phyloP scores from a whole-genome alignment of 192 early-diverging fungal genomes.

The Obelidium mucronatum region DNA sequence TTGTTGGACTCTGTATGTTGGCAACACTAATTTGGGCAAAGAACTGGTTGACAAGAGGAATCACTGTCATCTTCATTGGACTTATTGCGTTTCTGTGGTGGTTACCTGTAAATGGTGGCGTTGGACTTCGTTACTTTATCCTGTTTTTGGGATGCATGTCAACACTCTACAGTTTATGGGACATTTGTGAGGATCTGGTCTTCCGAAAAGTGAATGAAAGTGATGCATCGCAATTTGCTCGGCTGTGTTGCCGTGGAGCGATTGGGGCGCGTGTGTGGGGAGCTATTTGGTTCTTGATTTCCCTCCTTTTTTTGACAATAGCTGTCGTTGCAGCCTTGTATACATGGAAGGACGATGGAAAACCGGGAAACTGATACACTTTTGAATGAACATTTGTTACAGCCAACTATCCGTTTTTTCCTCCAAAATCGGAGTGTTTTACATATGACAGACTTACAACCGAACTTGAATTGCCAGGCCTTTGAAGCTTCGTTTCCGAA shows the following conservation, averaged over 20 bases:
- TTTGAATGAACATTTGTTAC: too few relatives aligned
- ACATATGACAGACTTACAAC: too few relatives aligned
- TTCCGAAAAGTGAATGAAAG: constrained; percentile 91
- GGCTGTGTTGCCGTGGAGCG: constrained; percentile 67
- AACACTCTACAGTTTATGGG: constrained; percentile 91
- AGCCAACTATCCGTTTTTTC: too few relatives aligned
- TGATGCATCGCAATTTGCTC: constrained; percentile 85
- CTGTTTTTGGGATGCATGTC: constrained; percentile 96
- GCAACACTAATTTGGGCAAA: constrained; percentile 82
- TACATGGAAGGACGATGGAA: constrained; percentile 80
- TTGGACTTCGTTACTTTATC: constrained; percentile 87
- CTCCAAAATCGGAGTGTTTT: neutral
- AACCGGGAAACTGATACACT: too few relatives aligned
- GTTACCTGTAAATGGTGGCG: constrained; percentile 62
- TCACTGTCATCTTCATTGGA: constrained; percentile 85
- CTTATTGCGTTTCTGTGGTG: constrained; percentile 87
- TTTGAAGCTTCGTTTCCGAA: neutral
- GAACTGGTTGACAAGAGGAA: constrained; percentile 84
- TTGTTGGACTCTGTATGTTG: constrained; percentile 85
- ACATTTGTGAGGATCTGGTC: constrained; percentile 94
- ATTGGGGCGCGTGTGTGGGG: constrained; percentile 88
- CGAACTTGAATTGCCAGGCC: neutral
- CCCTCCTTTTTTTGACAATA: constrained; percentile 77
- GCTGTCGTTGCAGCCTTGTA: constrained; percentile 83
- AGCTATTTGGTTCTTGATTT: constrained; percentile 88